Conservation (phyloP, 495 filamentous ascomycete species). For the Apiosordaria backusii region DNA sequence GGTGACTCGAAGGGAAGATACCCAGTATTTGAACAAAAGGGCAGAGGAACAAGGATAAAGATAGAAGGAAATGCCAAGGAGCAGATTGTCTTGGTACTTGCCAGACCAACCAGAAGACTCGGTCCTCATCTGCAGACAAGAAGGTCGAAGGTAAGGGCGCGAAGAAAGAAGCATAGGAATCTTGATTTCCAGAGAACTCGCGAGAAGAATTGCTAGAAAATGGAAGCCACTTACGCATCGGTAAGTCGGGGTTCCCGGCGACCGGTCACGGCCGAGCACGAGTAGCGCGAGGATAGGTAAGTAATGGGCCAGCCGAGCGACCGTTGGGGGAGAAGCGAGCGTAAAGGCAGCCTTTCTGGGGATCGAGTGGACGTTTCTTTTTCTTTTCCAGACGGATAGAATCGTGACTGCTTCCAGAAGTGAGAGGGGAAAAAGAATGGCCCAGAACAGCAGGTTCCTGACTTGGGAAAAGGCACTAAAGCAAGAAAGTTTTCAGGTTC, state of each 20-base stretch:
- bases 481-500: background rate
- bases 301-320: background rate
- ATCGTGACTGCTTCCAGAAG: background rate
- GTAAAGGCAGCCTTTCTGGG: background rate
- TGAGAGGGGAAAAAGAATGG: background rate
- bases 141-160: background rate
- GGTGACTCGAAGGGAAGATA: too few species aligned
- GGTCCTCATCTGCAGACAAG: too few species aligned
- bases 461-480: background rate
- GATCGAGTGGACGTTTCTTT: background rate
- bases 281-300: background rate
- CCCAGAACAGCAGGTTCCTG: background rate
- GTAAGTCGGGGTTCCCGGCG: background rate
- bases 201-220: background rate
- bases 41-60: too few species aligned
- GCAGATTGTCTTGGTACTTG: too few species aligned
- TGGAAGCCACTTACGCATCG: background rate
- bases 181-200: background rate
- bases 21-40: too few species aligned
- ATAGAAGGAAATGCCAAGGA: too few species aligned
- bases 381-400: background rate
- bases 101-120: slow-evolving; percentile 70
- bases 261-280: background rate
- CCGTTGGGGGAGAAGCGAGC: background rate
- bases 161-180: background rate